Conservation (phyloP, 2,329 filamentous ascomycete species). For the Kalaharituber pfeilii region DNA sequence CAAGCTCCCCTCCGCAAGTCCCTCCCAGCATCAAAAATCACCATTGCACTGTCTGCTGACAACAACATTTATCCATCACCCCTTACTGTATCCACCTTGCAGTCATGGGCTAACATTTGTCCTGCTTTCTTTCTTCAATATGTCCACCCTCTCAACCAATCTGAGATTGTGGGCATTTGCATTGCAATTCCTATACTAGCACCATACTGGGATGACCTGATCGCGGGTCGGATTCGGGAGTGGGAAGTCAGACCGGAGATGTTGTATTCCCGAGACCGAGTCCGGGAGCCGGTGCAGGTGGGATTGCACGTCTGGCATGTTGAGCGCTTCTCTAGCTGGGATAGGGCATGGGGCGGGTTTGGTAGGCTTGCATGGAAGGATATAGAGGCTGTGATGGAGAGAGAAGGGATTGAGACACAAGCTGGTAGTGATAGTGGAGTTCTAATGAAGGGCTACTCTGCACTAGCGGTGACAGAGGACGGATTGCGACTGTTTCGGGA, state of each 20-base stretch:
- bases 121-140: conserved; percentile 24
- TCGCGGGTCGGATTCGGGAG: conserved; percentile 24
- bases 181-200: conserved; percentile 24
- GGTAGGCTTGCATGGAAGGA: conserved; percentile 4
- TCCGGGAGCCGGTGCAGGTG: neutral
- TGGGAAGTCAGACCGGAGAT: conserved; percentile 12
- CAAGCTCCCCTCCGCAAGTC: neutral
- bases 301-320: conserved; percentile 28
- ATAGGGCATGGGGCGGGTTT: conserved; percentile 10
- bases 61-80: conserved; percentile 26
- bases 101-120: conserved; percentile 23
- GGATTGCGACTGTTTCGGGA: neutral
- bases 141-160: neutral
- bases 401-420: conserved; percentile 2
- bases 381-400: conserved; percentile 1
- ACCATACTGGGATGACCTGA: conserved; percentile 23
- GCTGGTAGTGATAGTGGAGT: neutral
- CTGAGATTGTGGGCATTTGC: conserved; percentile 21
- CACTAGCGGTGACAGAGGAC: neutral
- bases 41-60: conserved; percentile 11
- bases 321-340: conserved; percentile 21
- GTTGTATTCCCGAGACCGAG: conserved; percentile 2
- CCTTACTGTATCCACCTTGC: conserved; percentile 23
- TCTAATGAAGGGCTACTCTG: neutral
- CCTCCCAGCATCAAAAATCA: too few species aligned